Conservation (phyloP, 371 early-diverging fungal species). For the Choanephora cucurbitarum region DNA sequence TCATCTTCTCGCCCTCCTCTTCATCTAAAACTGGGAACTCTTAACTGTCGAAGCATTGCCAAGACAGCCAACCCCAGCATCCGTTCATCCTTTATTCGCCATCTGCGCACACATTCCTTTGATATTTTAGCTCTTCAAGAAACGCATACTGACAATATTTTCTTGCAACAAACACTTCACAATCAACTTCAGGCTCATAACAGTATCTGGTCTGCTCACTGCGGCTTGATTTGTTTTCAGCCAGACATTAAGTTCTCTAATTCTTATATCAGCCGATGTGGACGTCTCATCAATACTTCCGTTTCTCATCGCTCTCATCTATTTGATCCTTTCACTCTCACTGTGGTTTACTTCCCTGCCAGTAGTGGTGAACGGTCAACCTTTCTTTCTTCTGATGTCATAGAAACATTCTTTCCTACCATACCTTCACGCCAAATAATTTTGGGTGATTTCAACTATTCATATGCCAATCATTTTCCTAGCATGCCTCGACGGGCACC, state of each 20-base stretch:
- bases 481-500: not conserved
- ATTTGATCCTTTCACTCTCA: slow-evolving; percentile 3
- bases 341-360: not conserved
- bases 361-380: not conserved
- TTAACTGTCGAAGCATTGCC: slow-evolving; percentile 9
- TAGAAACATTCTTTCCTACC: not conserved
- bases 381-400: not conserved
- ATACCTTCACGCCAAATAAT: not conserved
- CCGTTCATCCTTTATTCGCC: slow-evolving; percentile 1
- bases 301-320: not conserved
- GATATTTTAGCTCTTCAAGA: slow-evolving; percentile 5
- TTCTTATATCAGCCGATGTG: slow-evolving; percentile 4
- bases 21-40: not conserved
- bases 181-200: slow-evolving; percentile 1
- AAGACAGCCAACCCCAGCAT: slow-evolving; percentile 2
- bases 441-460: not conserved
- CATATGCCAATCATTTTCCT: not conserved
- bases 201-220: slow-evolving; percentile 7
- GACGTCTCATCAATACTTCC: slow-evolving; percentile 2
- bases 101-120: slow-evolving; percentile 3
- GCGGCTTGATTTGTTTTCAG: slow-evolving; percentile 3
- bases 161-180: not conserved
- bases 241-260: slow-evolving; percentile 2
- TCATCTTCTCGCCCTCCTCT: too few relatives aligned
- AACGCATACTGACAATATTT: not conserved